phyloP scores from a whole-genome alignment of 192 early-diverging fungal genomes.

The Coemansia reversa region DNA sequence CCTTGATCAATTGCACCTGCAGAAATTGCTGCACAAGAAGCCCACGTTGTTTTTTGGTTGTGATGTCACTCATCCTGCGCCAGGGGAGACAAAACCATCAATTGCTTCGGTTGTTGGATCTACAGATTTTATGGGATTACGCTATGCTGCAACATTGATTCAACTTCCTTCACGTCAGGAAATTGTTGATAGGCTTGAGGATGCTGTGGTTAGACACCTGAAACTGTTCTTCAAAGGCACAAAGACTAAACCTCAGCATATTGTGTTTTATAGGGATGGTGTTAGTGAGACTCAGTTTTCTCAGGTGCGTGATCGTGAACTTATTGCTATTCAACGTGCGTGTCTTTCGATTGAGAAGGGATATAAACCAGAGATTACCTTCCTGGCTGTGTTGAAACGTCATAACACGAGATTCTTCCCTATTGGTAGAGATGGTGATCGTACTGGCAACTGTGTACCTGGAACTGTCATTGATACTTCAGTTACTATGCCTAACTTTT shows the following conservation, averaged over 20 bases:
- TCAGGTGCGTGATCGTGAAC: slow-evolving; percentile 72
- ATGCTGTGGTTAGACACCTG: slow-evolving; percentile 64
- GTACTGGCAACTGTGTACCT: slow-evolving; percentile 76
- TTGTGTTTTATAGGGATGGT: slow-evolving; percentile 91
- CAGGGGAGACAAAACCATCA: slow-evolving; percentile 69
- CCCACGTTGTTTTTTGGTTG: slow-evolving; percentile 91
- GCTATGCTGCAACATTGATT: slow-evolving; percentile 64
- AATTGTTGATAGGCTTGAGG: slow-evolving; percentile 66
- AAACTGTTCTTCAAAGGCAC: slow-evolving; percentile 61
- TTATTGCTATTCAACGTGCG: slow-evolving; percentile 67
- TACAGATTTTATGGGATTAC: slow-evolving; percentile 62
- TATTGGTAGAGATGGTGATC: slow-evolving; percentile 61
- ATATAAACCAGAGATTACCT: slow-evolving; percentile 79
- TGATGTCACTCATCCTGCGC: slow-evolving; percentile 83
- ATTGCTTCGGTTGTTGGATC: slow-evolving; percentile 76
- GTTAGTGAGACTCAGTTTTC: slow-evolving; percentile 86
- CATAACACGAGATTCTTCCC: slow-evolving; percentile 83
- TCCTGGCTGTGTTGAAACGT: slow-evolving; percentile 71
- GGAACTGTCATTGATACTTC: slow-evolving; percentile 79
- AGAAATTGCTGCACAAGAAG: slow-evolving; percentile 61
- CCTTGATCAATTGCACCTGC: slow-evolving; percentile 52
- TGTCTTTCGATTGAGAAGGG: slow-evolving; percentile 60
- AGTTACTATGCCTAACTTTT: slow-evolving; percentile 76
- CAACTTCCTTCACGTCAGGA: slow-evolving; percentile 71
- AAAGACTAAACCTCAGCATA: slow-evolving; percentile 65